Conservation (phyloP, 495 filamentous ascomycete species). For the Aspergillus nidulans region DNA sequence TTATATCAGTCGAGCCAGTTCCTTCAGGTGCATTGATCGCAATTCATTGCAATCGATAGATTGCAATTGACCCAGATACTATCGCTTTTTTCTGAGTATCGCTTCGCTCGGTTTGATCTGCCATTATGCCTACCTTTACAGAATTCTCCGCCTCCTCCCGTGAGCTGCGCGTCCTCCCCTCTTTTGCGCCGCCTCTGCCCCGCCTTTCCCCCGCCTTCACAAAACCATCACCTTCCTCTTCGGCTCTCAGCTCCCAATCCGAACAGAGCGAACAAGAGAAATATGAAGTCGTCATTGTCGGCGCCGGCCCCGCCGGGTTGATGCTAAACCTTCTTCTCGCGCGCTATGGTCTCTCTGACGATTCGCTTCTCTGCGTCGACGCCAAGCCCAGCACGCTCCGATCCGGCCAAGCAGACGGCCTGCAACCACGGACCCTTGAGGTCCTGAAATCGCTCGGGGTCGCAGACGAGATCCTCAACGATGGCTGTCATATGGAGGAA, state of each 20-base stretch:
- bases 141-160: conserved; percentile 36
- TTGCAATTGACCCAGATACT: neutral
- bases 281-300: conserved; percentile 44
- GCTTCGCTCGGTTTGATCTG: too few species aligned
- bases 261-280: conserved; percentile 14
- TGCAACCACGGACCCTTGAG: conserved; percentile 59
- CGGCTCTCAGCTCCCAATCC: neutral
- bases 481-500: conserved; percentile 37
- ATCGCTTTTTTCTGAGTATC: neutral
- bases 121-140: conserved; percentile 44
- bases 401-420: conserved; percentile 61
- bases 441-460: conserved; percentile 50
- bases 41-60: neutral
- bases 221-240: conserved; percentile 14
- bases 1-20: neutral
- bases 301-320: conserved; percentile 47
- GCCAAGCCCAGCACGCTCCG: conserved; percentile 38
- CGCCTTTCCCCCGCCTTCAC: conserved; percentile 22
- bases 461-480: conserved; percentile 34
- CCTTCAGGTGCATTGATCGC: too few species aligned
- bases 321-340: conserved; percentile 45
- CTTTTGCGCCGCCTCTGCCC: conserved; percentile 39
- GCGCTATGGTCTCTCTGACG: conserved; percentile 42
- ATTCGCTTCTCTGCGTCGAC: conserved; percentile 44
- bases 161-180: conserved; percentile 38